Evolutionary conservation across 768 basidiomycete genomes (phyloP), one percentile per base, ranked within the genome.

Genomic region (Fomitopsis serialis): DNA sequence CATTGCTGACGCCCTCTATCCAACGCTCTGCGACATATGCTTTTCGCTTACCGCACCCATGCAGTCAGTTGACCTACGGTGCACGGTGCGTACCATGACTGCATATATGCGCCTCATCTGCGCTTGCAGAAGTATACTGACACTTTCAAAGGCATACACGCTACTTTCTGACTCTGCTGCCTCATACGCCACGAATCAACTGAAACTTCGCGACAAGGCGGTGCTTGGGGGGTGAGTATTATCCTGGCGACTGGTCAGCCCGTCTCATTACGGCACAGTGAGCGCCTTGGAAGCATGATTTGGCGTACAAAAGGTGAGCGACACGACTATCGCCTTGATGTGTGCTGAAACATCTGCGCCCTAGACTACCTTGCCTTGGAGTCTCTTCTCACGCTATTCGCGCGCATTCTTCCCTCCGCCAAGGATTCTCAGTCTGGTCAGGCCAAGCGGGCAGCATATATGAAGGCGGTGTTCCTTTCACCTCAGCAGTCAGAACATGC

Each of bases 321-420:
- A 32, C 15, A 34, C n/a, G 4, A 8, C 3, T 32, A 7, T 36
- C 22, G 35, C 5, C n/a, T 17, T 10, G 15, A 32, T 6, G 43
- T 6, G 21, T 29, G 10, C 29, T 23, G n/a, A 42, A 24, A n/a
- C 17, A 4, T 15, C 23, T 21, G 42, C 32, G 62, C 15, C 19
- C 15, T 34, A 84, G 85, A 80, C 50, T 84, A 76, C 59, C 67
- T 85, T 17, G 74, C 76, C 13, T 65, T 84, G 42, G 85, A 87
- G 62, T 72, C 76, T 15, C 71, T 84, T 3, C 62, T 85, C 42
- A 76, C 78, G 49, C 58, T 87, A 0, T 77, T 85, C 61, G 82
- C 77, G 32, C 76, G 77, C 37, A 66, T 84, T 13, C 64, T 85
- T 23, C 81, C 83, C 17, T 68, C 78, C 12, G 63, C 69, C 4